Evolutionary conservation across 495 filamentous ascomycete genomes (phyloP), one percentile per base, ranked within the genome.

Genomic region (Pseudomonodictys pantanalensis): DNA sequence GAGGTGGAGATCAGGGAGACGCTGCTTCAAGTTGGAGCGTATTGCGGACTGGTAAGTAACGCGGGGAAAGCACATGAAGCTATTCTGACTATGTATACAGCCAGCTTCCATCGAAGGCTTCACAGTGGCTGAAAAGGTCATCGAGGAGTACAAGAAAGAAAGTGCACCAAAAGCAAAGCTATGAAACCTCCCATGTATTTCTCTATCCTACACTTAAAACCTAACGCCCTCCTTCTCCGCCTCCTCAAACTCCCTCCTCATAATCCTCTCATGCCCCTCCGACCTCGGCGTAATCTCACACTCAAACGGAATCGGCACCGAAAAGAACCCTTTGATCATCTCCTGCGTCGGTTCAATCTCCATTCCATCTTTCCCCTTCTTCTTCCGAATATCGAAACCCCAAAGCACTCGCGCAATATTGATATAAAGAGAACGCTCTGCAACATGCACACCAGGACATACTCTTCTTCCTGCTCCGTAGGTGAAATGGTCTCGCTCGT

Each of bases 41-140:
- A 83, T 64, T 81, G 79, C 62, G 81, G 81, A 11, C 69, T 81
- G 30, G 81, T 80, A 7, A 79, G 79, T 12, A 79, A n/a, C n/a
- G n/a, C n/a, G n/a, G n/a, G n/a, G n/a, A n/a, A n/a, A n/a, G n/a
- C n/a, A n/a, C n/a, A n/a, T n/a, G n/a, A n/a, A n/a, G n/a, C n/a
- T n/a, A n/a, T n/a, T n/a, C 17, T 46, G 50, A 25, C 29, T 20
- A 26, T 3, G n/a, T n/a, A n/a, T n/a, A n/a, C n/a, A n/a, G 22
- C 42, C 18, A 7, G 10, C 22, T 18, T 32, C 43, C 1, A 71
- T 83, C 41, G 78, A 85, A 51, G 81, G 73, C 3, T 78, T 72
- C 46, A 64, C 61, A 33, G 66, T 69, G 30, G 68, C 69, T 2
- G 68, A 65, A 56, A 69, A 52, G 56, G 68, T 58, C 35, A 58